These are phyloP conservation scores for Effrenium voratum DNA, from an alignment of 73 alveolate genomes.

Conservation along the genomic window DNA sequence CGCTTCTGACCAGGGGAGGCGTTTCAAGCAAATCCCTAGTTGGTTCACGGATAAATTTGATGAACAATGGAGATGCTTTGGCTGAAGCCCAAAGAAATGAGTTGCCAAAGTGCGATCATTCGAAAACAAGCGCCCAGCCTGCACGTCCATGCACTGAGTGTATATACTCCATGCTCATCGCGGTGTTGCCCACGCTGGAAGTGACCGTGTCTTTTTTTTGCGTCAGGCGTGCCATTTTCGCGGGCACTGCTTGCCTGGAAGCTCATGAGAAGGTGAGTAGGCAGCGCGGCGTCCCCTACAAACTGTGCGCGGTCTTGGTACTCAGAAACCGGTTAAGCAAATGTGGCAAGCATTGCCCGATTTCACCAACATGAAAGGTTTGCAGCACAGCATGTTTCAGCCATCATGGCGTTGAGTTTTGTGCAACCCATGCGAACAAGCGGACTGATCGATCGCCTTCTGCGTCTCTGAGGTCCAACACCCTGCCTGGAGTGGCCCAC, in stretches of 20 bases:
- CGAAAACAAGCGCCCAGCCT: not conserved
- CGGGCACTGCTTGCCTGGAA: constrained; percentile 12
- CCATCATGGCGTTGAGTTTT: not conserved
- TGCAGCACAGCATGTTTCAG: not conserved
- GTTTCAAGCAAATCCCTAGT: too few relatives aligned
- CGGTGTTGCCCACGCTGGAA: not conserved
- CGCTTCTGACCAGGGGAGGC: not conserved
- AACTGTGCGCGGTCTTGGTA: not conserved
- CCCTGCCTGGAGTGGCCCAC: too few relatives aligned
- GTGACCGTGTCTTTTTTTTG: not conserved
- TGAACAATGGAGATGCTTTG: not conserved
- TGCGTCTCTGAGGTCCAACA: not conserved
- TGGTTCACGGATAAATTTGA: too few relatives aligned
- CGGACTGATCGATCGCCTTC: not conserved
- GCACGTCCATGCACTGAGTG: not conserved
- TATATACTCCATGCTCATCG: too few relatives aligned
- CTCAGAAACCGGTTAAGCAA: not conserved
- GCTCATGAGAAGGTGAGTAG: not conserved
- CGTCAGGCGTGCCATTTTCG: constrained; percentile 68
- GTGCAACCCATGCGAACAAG: not conserved
- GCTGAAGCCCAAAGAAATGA: not conserved
- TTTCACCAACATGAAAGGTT: not conserved
- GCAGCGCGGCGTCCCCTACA: not conserved
- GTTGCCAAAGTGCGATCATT: not conserved
- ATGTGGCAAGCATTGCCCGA: not conserved